phyloP scores from a whole-genome alignment of 495 filamentous ascomycete genomes.

The Aspergillus baeticus region DNA sequence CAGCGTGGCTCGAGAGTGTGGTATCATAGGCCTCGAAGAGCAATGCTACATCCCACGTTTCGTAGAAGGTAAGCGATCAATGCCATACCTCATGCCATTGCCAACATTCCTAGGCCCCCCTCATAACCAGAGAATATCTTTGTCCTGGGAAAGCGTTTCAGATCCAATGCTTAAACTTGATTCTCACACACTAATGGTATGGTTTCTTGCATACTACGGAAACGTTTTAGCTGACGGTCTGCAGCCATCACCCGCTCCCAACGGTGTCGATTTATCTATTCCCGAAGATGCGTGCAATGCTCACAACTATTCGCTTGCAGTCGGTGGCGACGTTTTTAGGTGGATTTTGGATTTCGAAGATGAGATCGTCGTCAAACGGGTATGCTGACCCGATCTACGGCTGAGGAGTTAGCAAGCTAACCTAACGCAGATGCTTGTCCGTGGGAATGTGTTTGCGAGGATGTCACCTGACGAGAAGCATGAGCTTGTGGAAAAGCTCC shows the following conservation, averaged over 20 bases:
- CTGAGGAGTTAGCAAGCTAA: neutral
- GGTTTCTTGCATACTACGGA: slow-evolving; percentile 7
- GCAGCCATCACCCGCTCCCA: slow-evolving; percentile 67
- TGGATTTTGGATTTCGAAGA: slow-evolving; percentile 92
- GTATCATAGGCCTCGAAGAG: slow-evolving; percentile 72
- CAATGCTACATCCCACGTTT: slow-evolving; percentile 94
- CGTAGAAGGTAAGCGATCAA: slow-evolving; percentile 56
- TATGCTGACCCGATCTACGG: slow-evolving; percentile 27
- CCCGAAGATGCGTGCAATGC: slow-evolving; percentile 79
- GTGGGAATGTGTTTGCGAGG: slow-evolving; percentile 90
- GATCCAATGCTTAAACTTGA: slow-evolving; percentile 75
- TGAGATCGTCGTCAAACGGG: slow-evolving; percentile 69
- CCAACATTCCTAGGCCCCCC: slow-evolving; percentile 48
- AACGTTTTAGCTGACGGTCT: slow-evolving; percentile 32
- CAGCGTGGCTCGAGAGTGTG: slow-evolving; percentile 92
- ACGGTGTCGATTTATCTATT: slow-evolving; percentile 73
- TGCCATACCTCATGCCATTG: neutral
- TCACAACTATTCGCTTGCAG: slow-evolving; percentile 80
- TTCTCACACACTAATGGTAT: slow-evolving; percentile 68
- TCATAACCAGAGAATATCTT: slow-evolving; percentile 63
- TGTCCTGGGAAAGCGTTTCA: slow-evolving; percentile 92
- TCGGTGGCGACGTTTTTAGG: slow-evolving; percentile 91
- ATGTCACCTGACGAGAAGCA: slow-evolving; percentile 99
- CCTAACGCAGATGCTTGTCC: slow-evolving; percentile 70
- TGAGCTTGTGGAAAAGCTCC: slow-evolving; percentile 94